Evolutionary conservation across 2,329 filamentous ascomycete species (phyloP).

Genomic region (Sporothrix humicola): DNA sequence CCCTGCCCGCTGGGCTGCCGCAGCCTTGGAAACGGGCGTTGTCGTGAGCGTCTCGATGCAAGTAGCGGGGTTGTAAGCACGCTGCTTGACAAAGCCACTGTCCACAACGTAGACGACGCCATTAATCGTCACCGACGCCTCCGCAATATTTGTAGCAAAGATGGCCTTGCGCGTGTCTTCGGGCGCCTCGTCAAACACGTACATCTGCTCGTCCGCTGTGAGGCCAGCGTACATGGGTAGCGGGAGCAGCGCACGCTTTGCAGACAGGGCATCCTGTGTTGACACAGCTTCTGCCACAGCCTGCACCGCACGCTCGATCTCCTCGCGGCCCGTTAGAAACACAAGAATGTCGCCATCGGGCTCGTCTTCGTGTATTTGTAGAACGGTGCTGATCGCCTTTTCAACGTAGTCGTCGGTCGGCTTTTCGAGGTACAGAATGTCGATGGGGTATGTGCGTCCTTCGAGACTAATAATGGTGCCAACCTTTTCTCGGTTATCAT

Average conservation of each 20-base stretch:
- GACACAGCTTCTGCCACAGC: constrained; percentile 74
- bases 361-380: constrained; percentile 86
- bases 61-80: constrained; percentile 80
- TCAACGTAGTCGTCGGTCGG: constrained; percentile 88
- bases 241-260: constrained; percentile 61
- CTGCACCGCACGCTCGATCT: constrained; percentile 85
- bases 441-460: constrained; percentile 86
- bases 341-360: constrained; percentile 84
- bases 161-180: constrained; percentile 89
- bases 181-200: constrained; percentile 84
- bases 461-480: constrained; percentile 80
- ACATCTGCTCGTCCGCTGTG: constrained; percentile 90
- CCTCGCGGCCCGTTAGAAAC: constrained; percentile 90
- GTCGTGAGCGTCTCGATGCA: constrained; percentile 87
- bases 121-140: constrained; percentile 93
- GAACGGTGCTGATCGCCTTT: constrained; percentile 78
- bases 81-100: constrained; percentile 86
- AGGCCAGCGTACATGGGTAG: constrained; percentile 89
- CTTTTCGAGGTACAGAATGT: constrained; percentile 77
- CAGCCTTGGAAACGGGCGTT: constrained; percentile 84
- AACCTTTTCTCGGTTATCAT: constrained; percentile 43
- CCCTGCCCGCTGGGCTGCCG: constrained; percentile 88
- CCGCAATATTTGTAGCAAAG: constrained; percentile 92
- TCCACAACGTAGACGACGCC: constrained; percentile 92
- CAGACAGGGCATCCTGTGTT: constrained; percentile 59